A percentile compares a stretch with the other conserved stretches of the same genome.
phyloP scores from a whole-genome alignment of 2,329 filamentous ascomycete genomes.

The Hypomyces perniciosus region DNA sequence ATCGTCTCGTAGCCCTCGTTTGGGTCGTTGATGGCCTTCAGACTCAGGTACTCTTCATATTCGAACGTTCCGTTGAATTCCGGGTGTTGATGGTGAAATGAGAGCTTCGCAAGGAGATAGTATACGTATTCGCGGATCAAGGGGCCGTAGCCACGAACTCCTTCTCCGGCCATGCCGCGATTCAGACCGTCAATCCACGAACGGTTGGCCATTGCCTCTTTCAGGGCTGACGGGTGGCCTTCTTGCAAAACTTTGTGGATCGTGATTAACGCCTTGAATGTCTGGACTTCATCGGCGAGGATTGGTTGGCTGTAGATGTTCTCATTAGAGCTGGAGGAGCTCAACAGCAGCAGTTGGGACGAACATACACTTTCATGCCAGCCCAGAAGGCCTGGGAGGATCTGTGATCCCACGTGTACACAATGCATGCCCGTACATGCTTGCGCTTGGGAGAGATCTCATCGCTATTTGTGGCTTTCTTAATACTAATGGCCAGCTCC shows the following conservation, averaged over 20 bases:
- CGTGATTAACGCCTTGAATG: constrained; percentile 96
- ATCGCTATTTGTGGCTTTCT: constrained; percentile 63
- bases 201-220: constrained; percentile 82
- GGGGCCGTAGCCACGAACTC: constrained; percentile 82
- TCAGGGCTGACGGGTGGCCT: constrained; percentile 80
- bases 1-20: constrained; percentile 98
- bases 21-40: constrained; percentile 97
- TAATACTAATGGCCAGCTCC: constrained; percentile 64
- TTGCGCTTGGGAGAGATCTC: constrained; percentile 70
- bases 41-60: constrained; percentile 96
- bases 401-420: constrained; percentile 99
- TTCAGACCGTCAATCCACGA: constrained; percentile 91
- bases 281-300: constrained; percentile 95
- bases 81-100: constrained; percentile 93
- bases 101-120: constrained; percentile 87
- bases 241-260: constrained; percentile 97
- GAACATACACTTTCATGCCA: constrained; percentile 90
- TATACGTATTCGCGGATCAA: constrained; percentile 96
- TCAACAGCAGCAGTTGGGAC: neutral
- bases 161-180: constrained; percentile 75
- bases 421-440: constrained; percentile 96
- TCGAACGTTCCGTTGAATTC: constrained; percentile 99
- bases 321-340: neutral
- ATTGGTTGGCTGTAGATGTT: constrained; percentile 73
- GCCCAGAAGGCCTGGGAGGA: constrained; percentile 93